phyloP scores from a whole-genome alignment of 257 asterid genomes.

The Solanum pimpinellifolium region DNA sequence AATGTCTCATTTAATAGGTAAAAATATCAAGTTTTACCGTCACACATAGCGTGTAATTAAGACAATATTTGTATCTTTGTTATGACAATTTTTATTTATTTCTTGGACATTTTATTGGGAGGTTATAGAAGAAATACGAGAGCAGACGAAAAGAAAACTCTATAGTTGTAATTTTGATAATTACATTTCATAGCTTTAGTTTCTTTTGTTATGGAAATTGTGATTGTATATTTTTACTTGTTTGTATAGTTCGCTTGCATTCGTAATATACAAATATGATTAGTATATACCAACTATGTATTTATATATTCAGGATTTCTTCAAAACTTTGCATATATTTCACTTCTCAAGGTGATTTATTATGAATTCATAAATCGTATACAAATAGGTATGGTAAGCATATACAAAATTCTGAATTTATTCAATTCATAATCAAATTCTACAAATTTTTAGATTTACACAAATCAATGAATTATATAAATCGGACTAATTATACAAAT shows the following conservation, averaged over 20 bases:
- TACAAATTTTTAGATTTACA: too few relatives aligned
- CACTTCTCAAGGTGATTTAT: background rate
- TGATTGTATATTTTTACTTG: too few relatives aligned
- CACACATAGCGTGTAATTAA: background rate
- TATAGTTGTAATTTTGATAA: too few relatives aligned
- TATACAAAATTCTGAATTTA: too few relatives aligned
- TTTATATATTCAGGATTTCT: background rate
- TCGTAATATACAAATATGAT: too few relatives aligned
- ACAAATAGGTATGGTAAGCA: too few relatives aligned
- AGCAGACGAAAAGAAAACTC: background rate
- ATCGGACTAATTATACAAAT: too few relatives aligned
- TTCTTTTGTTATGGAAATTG: background rate
- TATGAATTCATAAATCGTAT: too few relatives aligned
- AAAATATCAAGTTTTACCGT: background rate
- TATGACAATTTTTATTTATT: background rate
- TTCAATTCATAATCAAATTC: rapidly evolving
- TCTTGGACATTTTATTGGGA: background rate
- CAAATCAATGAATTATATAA: too few relatives aligned
- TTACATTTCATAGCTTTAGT: background rate
- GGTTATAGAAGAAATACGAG: background rate
- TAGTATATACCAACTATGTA: background rate
- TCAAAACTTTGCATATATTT: background rate
- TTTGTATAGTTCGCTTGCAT: background rate
- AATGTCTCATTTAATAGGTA: background rate
- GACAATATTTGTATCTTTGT: background rate